Percentiles rank a stretch among this genome's conserved stretches.
phyloP scores from a whole-genome alignment of 441 rosid genomes.

The Macaranga tanarius region DNA sequence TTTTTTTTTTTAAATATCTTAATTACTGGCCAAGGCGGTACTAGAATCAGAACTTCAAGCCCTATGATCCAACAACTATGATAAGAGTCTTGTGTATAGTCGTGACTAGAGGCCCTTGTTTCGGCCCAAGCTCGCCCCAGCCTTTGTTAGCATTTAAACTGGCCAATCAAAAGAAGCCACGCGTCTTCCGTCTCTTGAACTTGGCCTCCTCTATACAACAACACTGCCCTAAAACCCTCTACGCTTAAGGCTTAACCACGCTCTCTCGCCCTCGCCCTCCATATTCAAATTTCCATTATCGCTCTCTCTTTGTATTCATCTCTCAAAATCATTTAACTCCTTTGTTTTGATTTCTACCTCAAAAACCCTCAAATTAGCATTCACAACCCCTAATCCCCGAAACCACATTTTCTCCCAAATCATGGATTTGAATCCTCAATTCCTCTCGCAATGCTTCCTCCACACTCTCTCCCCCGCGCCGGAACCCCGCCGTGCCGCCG shows the following conservation, averaged over 20 bases:
- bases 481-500: conserved; percentile 87
- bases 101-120: too few species aligned
- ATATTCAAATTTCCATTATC: too few species aligned
- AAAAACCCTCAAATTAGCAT: conserved; percentile 2
- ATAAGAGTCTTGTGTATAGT: too few species aligned
- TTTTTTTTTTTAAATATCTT: too few species aligned
- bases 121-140: too few species aligned
- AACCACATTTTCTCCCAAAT: background rate
- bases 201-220: too few species aligned
- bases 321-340: background rate
- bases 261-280: too few species aligned
- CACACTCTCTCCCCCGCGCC: conserved; percentile 73
- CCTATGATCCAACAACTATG: too few species aligned
- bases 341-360: background rate
- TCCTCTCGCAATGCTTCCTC: conserved; percentile 79
- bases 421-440: conserved; percentile 72
- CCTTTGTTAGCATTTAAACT: background rate
- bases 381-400: background rate
- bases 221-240: background rate
- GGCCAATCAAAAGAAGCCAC: background rate
- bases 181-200: background rate
- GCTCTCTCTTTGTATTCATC: background rate
- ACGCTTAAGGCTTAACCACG: too few species aligned
- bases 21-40: too few species aligned
- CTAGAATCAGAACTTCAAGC: too few species aligned